phyloP scores from a whole-genome alignment of 108 stramenopile genomes.

The Pseudonitzschia pungens region DNA sequence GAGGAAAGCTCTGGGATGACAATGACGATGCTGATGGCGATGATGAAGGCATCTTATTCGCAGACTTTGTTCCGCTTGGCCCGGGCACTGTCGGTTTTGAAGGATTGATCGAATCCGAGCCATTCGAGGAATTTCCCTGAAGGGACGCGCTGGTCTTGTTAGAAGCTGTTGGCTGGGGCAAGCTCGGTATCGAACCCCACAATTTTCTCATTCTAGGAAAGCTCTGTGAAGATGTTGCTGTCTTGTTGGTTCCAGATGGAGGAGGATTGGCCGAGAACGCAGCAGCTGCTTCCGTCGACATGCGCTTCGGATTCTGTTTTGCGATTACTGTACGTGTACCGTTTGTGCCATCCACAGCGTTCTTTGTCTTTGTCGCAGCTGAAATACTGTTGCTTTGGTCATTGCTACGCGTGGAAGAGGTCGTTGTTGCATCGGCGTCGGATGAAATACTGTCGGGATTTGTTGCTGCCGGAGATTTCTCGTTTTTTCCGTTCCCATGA shows the following conservation, averaged over 20 bases:
- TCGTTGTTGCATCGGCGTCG: not conserved
- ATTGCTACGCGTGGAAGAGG: too few relatives aligned
- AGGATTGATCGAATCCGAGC: not conserved
- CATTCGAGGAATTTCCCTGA: not conserved
- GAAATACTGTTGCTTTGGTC: not conserved
- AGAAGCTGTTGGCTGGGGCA: constrained; percentile 17
- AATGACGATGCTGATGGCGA: not conserved
- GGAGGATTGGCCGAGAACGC: not conserved
- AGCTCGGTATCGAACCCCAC: constrained; percentile 13
- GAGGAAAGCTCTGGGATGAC: not conserved
- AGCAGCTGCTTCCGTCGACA: not conserved
- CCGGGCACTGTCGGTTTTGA: not conserved
- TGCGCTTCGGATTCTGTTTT: not conserved
- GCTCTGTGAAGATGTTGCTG: not conserved
- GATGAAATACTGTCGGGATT: not conserved
- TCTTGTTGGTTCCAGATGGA: not conserved
- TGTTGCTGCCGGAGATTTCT: not conserved
- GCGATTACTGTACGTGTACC: not conserved
- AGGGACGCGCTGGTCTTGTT: too few relatives aligned
- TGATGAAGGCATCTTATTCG: not conserved
- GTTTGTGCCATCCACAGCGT: not conserved
- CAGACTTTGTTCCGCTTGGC: not conserved
- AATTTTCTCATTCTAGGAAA: constrained; percentile 27
- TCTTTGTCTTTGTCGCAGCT: not conserved
- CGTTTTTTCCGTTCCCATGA: not conserved